These are phyloP conservation scores for Arthrobotrys iridis DNA, from an alignment of 2,329 filamentous ascomycete species.

Conservation along the genomic window DNA sequence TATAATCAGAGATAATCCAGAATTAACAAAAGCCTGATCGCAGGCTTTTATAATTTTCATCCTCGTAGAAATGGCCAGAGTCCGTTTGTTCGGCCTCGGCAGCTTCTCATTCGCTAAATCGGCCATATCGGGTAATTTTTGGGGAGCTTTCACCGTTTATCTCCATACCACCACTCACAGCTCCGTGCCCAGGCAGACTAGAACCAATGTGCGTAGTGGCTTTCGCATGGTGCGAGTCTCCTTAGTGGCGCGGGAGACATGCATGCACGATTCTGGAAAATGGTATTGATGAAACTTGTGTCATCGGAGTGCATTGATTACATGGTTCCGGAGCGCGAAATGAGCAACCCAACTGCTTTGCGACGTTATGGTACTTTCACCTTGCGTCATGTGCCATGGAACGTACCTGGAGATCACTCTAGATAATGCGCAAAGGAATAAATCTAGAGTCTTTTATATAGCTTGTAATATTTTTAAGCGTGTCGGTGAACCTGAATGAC, in stretches of 20 bases:
- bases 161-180: neutral
- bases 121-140: slow-evolving; percentile 11
- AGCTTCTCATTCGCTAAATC: neutral
- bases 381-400: too few relatives aligned
- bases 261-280: slow-evolving; percentile 5
- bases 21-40: neutral
- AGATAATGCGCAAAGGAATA: too few relatives aligned
- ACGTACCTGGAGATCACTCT: too few relatives aligned
- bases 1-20: neutral
- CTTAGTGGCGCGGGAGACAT: neutral
- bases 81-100: neutral
- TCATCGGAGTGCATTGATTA: neutral
- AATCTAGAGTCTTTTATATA: too few relatives aligned
- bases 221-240: neutral
- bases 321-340: neutral
- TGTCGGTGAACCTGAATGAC: too few relatives aligned
- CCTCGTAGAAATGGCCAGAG: neutral
- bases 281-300: neutral
- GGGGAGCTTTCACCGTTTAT: neutral
- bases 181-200: neutral
- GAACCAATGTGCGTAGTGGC: neutral
- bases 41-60: slow-evolving; percentile 13
- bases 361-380: too few relatives aligned
- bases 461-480: too few relatives aligned
- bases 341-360: neutral